A percentile compares a stretch with the other conserved stretches of the same genome.
These are phyloP conservation scores for Cryptococcus neoformans DNA, from an alignment of 1,284 basidiomycete species.

Conservation along the genomic window DNA sequence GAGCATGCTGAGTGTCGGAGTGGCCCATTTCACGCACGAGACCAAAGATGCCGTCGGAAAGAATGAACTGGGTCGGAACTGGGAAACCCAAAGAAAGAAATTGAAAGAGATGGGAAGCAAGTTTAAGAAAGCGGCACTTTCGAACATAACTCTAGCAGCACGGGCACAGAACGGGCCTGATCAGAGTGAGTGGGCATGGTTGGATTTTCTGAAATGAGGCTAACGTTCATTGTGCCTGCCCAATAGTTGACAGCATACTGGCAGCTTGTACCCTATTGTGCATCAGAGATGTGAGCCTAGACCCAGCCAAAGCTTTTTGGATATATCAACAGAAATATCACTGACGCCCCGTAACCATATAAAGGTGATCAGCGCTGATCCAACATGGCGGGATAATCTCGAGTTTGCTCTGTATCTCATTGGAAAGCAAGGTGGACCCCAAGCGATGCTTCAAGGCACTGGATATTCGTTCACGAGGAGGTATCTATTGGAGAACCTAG, in stretches of 20 bases:
- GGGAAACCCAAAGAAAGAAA: constrained; percentile 14
- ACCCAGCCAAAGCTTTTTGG: neutral
- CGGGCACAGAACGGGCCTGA: constrained; percentile 10
- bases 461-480: constrained; percentile 31
- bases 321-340: neutral
- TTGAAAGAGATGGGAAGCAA: constrained; percentile 21
- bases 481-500: constrained; percentile 34
- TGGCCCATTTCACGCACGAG: constrained; percentile 29
- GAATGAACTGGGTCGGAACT: constrained; percentile 6
- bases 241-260: constrained; percentile 26
- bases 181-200: constrained; percentile 11
- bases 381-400: constrained; percentile 33
- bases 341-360: neutral
- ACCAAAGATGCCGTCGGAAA: constrained; percentile 10
- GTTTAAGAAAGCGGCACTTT: constrained; percentile 27
- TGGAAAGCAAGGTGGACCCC: constrained; percentile 30
- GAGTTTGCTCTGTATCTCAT: constrained; percentile 36
- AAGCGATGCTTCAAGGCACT: constrained; percentile 23
- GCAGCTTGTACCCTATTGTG: constrained; percentile 34
- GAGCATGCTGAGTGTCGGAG: constrained; percentile 30
- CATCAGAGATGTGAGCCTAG: constrained; percentile 27
- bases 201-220: neutral
- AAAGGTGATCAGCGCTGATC: constrained; percentile 32
- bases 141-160: constrained; percentile 27
- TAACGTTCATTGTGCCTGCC: neutral